A percentile compares a stretch with the other conserved stretches of the same genome.
Conservation (phyloP, 441 rosid species). For the Gossypium lobatum region DNA sequence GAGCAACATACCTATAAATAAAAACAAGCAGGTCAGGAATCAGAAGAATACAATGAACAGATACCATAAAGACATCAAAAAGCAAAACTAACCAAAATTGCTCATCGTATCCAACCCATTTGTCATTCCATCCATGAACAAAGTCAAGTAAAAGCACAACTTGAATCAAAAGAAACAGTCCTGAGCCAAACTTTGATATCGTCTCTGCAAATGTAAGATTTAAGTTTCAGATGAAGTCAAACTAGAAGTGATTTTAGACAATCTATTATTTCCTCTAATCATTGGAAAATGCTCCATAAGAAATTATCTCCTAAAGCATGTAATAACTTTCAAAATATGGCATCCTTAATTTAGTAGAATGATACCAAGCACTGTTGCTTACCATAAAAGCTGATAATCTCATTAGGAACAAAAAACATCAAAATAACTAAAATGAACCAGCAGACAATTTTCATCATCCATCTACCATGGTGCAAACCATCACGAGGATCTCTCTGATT, state of each 20-base stretch:
- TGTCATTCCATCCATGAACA: slow-evolving; percentile 96
- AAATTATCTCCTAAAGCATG: neutral
- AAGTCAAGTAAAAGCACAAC: slow-evolving; percentile 96
- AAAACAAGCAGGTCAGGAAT: neutral
- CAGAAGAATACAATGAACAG: neutral
- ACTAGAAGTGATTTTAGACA: neutral
- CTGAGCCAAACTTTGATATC: slow-evolving; percentile 85
- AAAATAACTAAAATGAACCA: slow-evolving; percentile 80
- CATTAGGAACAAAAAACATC: slow-evolving; percentile 88
- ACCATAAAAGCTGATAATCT: slow-evolving; percentile 81
- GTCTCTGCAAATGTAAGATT: slow-evolving; percentile 44
- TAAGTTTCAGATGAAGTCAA: neutral
- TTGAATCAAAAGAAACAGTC: slow-evolving; percentile 89
- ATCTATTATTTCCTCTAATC: neutral
- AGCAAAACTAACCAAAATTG: slow-evolving; percentile 74
- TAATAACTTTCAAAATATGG: neutral
- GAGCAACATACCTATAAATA: slow-evolving; percentile 60
- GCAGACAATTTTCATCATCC: slow-evolving; percentile 85
- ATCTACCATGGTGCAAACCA: slow-evolving; percentile 86
- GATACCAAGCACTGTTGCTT: slow-evolving; percentile 1
- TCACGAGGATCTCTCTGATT: slow-evolving; percentile 94
- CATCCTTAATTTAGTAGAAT: slow-evolving; percentile 1
- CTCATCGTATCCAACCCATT: slow-evolving; percentile 87
- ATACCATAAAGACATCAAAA: neutral
- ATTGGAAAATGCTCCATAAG: neutral